Evolutionary conservation across 108 stramenopile species (phyloP).

Genomic region (Nitzschia putrida): DNA sequence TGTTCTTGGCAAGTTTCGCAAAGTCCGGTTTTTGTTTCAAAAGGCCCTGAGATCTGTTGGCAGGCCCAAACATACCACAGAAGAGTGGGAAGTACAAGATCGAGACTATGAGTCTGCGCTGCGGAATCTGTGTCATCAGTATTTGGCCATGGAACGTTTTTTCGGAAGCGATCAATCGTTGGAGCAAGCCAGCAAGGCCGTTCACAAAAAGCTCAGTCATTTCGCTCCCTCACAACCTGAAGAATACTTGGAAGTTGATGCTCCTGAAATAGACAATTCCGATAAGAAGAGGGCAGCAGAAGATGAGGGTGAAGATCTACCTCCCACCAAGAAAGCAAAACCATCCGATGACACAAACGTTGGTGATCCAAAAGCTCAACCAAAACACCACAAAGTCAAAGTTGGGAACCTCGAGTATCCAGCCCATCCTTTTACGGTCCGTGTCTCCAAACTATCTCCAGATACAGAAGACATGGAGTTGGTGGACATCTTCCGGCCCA

Average conservation of each 20-base stretch:
- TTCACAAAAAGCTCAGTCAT: conserved; percentile 55
- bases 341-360: conserved; percentile 6
- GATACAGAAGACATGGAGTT: conserved; percentile 87
- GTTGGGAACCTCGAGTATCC: conserved; percentile 80
- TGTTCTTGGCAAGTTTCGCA: conserved; percentile 51
- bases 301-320: conserved; percentile 20
- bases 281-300: not conserved
- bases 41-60: conserved; percentile 57
- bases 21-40: conserved; percentile 64
- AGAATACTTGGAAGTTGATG: not conserved
- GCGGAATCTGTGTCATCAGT: conserved; percentile 67
- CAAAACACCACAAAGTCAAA: conserved; percentile 62
- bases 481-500: conserved; percentile 66
- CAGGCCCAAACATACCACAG: conserved; percentile 27
- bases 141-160: conserved; percentile 63
- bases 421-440: conserved; percentile 89
- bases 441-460: conserved; percentile 63
- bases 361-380: conserved; percentile 39
- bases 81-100: conserved; percentile 8
- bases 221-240: not conserved
- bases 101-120: conserved; percentile 60
- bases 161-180: conserved; percentile 73
- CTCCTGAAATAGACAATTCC: conserved; percentile 3
- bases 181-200: conserved; percentile 40
- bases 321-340: conserved; percentile 19